Percentiles rank a stretch among this genome's conserved stretches.
Conservation (phyloP, 306 rosid species). For the Luffa aegyptiaca region DNA sequence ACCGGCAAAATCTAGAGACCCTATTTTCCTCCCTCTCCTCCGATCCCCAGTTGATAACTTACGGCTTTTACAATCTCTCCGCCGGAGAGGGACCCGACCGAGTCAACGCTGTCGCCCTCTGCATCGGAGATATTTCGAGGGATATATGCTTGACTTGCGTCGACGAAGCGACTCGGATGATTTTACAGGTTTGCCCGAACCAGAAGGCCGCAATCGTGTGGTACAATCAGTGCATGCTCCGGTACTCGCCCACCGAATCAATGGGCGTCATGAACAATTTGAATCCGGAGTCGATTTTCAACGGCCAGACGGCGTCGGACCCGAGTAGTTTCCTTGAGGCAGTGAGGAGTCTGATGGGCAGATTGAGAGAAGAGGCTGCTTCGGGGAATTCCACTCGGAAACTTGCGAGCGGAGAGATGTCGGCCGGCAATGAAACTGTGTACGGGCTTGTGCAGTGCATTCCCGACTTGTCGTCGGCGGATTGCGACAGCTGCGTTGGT, state of each 20-base stretch:
- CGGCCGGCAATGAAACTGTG: background rate
- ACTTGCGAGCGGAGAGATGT: background rate
- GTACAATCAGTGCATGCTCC: background rate
- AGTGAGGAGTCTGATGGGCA: background rate
- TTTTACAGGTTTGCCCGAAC: background rate
- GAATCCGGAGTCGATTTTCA: background rate
- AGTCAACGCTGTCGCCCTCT: constrained; percentile 18
- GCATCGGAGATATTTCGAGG: constrained; percentile 4
- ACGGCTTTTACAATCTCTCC: background rate
- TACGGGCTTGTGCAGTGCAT: constrained; percentile 3
- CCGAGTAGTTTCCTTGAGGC: background rate
- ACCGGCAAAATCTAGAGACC: background rate
- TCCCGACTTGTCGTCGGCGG: background rate
- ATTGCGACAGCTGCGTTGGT: background rate
- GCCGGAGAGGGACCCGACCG: constrained; percentile 12
- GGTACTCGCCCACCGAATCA: background rate
- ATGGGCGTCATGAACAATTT: background rate
- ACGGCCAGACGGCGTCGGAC: background rate
- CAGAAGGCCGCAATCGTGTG: background rate
- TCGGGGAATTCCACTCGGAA: background rate
- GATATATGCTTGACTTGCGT: background rate
- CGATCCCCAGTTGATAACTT: background rate
- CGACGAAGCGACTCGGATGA: background rate
- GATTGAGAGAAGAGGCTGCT: background rate
- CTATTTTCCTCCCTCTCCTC: background rate